Percentiles rank a stretch among this genome's conserved stretches.
phyloP scores from a whole-genome alignment of 2,329 filamentous ascomycete genomes.

The Pseudocercospora ulei region DNA sequence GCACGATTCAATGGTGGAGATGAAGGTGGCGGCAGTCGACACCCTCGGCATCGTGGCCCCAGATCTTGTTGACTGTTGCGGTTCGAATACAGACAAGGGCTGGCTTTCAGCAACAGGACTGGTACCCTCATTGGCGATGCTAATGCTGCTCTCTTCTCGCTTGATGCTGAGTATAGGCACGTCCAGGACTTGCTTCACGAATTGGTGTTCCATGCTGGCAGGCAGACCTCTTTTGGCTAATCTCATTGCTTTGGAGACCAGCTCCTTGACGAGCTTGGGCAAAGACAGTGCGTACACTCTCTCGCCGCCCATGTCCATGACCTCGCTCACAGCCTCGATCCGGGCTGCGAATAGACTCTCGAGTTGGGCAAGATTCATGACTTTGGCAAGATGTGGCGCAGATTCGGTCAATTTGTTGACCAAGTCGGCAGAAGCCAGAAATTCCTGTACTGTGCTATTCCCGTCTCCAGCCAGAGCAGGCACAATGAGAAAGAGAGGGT shows the following conservation, averaged over 20 bases:
- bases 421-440: conserved; percentile 59
- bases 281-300: conserved; percentile 72
- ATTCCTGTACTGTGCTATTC: conserved; percentile 33
- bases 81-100: conserved; percentile 12
- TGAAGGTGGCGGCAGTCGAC: conserved; percentile 26
- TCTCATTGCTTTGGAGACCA: conserved; percentile 61
- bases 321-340: conserved; percentile 66
- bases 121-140: conserved; percentile 26
- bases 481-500: conserved; percentile 73
- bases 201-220: conserved; percentile 71
- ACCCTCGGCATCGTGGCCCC: conserved; percentile 16
- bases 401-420: conserved; percentile 52
- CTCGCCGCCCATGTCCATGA: conserved; percentile 76
- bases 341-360: conserved; percentile 44
- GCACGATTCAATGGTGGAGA: conserved; percentile 29
- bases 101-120: conserved; percentile 18
- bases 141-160: conserved; percentile 44
- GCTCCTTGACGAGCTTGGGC: conserved; percentile 54
- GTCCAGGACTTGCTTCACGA: conserved; percentile 66
- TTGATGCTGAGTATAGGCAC: conserved; percentile 62
- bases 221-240: conserved; percentile 61
- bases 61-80: conserved; percentile 29
- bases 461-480: conserved; percentile 49
- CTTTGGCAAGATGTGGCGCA: conserved; percentile 50
- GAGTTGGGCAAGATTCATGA: conserved; percentile 39